Evolutionary conservation across 371 early-diverging fungal species (phyloP).

Genomic region (Mortierella sp.): DNA sequence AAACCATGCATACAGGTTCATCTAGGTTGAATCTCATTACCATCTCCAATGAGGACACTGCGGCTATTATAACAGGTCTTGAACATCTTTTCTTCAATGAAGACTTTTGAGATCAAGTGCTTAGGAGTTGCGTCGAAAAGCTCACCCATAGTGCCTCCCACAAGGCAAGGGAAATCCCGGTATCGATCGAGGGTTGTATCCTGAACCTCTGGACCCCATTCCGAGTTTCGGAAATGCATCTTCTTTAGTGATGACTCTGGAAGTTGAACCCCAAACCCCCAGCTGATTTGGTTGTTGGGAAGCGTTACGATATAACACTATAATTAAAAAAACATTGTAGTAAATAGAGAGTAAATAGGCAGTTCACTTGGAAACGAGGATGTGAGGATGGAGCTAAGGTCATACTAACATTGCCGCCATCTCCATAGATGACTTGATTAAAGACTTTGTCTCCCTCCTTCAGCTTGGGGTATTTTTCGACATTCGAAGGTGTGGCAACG

Average conservation of each 20-base stretch:
- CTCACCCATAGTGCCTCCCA: too few species aligned
- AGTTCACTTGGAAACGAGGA: not conserved
- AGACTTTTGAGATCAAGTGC: constrained; percentile 16
- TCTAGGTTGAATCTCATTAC: not conserved
- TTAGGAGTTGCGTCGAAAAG: too few species aligned
- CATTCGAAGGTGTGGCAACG: not conserved
- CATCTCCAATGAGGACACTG: constrained; percentile 12
- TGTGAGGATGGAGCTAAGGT: not conserved
- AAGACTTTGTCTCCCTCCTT: constrained; percentile 1
- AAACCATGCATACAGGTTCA: too few species aligned
- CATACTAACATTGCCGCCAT: constrained; percentile 1
- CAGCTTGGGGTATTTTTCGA: constrained; percentile 12
- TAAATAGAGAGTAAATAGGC: not conserved
- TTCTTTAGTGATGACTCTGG: too few species aligned
- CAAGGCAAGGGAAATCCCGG: too few species aligned
- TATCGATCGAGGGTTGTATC: too few species aligned
- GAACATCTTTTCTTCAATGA: constrained; percentile 28
- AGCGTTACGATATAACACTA: not conserved
- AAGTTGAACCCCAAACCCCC: not conserved
- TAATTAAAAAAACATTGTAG: not conserved
- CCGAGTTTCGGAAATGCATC: too few species aligned
- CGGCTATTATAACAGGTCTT: constrained; percentile 15
- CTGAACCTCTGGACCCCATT: too few species aligned
- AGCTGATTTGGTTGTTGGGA: not conserved
- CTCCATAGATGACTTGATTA: not conserved